Percentiles rank a stretch among this genome's conserved stretches.
These are phyloP conservation scores for Moniliella sp. DNA, from an alignment of 1,284 basidiomycete genomes.

Conservation along the genomic window DNA sequence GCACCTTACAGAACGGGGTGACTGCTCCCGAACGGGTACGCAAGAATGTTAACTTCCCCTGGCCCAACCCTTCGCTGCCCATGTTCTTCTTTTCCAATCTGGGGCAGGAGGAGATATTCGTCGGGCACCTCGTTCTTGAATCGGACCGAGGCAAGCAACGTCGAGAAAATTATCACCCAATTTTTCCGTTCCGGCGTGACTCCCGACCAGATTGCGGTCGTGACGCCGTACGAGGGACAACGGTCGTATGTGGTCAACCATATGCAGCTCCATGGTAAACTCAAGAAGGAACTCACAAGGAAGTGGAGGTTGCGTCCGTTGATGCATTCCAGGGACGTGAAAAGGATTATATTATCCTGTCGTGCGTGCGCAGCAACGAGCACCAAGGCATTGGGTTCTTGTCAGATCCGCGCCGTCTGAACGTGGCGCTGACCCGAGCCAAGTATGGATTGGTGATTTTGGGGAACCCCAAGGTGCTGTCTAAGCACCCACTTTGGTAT, in stretches of 20 bases:
- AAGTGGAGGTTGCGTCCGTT: conserved; percentile 93
- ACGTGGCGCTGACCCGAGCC: conserved; percentile 86
- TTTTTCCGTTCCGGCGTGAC: conserved; percentile 97
- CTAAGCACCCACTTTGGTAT: conserved; percentile 96
- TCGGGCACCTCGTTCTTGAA: conserved; percentile 96
- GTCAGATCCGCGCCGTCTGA: conserved; percentile 84
- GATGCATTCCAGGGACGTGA: conserved; percentile 98
- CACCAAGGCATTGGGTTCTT: conserved; percentile 98
- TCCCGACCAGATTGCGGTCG: conserved; percentile 84
- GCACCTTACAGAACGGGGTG: conserved; percentile 92
- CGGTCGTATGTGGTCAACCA: conserved; percentile 96
- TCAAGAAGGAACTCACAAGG: conserved; percentile 97
- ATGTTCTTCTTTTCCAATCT: conserved; percentile 99
- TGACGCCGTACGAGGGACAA: conserved; percentile 96
- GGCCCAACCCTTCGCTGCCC: conserved; percentile 88
- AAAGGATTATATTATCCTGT: conserved; percentile 97
- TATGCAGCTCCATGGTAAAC: conserved; percentile 93
- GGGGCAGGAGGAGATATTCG: conserved; percentile 97
- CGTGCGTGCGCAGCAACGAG: conserved; percentile 95
- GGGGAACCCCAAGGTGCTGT: conserved; percentile 91
- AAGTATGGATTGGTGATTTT: conserved; percentile 95
- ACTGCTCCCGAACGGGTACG: conserved; percentile 87
- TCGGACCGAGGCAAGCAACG: conserved; percentile 91
- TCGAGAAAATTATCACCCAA: conserved; percentile 97
- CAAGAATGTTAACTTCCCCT: conserved; percentile 95